Evolutionary conservation across 2,329 filamentous ascomycete species (phyloP), one percentile per base, ranked within the genome.

Genomic region (Penicillium sp.): DNA sequence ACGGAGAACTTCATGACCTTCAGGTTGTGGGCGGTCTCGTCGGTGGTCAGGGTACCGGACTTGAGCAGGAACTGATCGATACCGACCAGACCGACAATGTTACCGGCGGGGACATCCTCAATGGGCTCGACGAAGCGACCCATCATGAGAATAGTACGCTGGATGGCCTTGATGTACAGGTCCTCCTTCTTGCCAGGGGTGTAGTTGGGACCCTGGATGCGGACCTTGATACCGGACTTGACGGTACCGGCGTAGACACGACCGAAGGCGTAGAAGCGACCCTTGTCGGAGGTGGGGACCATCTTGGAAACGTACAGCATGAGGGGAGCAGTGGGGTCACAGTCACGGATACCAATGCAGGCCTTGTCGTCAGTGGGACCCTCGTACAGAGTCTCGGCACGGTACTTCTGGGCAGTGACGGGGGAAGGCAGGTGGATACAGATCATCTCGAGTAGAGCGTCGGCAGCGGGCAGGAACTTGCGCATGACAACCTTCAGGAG

Each of bases 1-100:
- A 99, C 95, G 77, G 95, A 99, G 90, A 99, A 99, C 87, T 97
- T 98, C 95, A 99, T 99, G 84, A 99, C 95, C 90, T 98, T 98
- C 76, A 99, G 85, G 90, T 99, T 99, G 90, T 99, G 95, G 79
- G 95, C 94, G 69, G 92, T 96, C 72, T 99, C 95, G 78, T 86
- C 89, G 79, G 94, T 98, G 83, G 93, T 96, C 75, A 99, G 90
- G 76, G 95, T 99, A 90, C 95, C 95, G 80, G 95, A 98, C 90
- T 99, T 99, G 86, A 99, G 92, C 86, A 99, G 86, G 91, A 98
- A 99, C 88, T 99, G 95, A 81, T 99, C 95, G 74, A 99, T 92
- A 89, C 95, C 95, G 78, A 99, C 95, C 75, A 99, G 88, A 87
- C 95, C 95, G 76, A 97, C 90, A 86, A 99, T 98, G 90, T 99